phyloP scores from a whole-genome alignment of 768 basidiomycete genomes.

The Neoboletus subvelutipes region DNA sequence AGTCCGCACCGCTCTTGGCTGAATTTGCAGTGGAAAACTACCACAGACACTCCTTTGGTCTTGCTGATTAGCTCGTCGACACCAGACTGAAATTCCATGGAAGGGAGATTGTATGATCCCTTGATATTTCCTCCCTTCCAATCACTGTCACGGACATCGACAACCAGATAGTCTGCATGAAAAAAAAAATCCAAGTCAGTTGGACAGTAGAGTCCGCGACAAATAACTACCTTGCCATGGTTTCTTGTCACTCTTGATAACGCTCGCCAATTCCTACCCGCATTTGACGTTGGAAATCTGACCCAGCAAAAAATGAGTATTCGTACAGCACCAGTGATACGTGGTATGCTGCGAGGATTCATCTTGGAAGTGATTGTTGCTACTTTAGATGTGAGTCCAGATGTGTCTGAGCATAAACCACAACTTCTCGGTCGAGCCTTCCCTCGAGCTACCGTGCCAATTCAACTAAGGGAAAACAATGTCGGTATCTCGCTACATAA shows the following conservation, averaged over 20 bases:
- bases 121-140: conserved; percentile 78
- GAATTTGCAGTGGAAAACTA: conserved; percentile 78
- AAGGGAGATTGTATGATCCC: conserved; percentile 61
- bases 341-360: conserved; percentile 16
- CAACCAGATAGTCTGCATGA: conserved; percentile 60
- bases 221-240: conserved; percentile 39
- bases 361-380: conserved; percentile 13
- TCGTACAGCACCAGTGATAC: conserved; percentile 23
- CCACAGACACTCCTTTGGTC: conserved; percentile 56
- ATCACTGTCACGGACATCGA: conserved; percentile 87
- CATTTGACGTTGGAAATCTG: conserved; percentile 12
- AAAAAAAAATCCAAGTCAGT: neutral
- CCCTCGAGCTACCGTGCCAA: neutral
- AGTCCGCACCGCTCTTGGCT: conserved; percentile 69
- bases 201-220: neutral
- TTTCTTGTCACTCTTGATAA: conserved; percentile 66
- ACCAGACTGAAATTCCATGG: conserved; percentile 51
- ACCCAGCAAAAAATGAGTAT: conserved; percentile 1
- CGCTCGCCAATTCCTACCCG: conserved; percentile 60
- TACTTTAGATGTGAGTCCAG: conserved; percentile 1
- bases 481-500: conserved; percentile 9
- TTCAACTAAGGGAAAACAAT: conserved; percentile 1
- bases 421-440: conserved; percentile 1
- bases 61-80: conserved; percentile 60
- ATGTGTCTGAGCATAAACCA: conserved; percentile 10